Percentiles rank a stretch among this genome's conserved stretches.
phyloP scores from a whole-genome alignment of 1,139 yeast genomes.

The Debaryomyces coudertii region DNA sequence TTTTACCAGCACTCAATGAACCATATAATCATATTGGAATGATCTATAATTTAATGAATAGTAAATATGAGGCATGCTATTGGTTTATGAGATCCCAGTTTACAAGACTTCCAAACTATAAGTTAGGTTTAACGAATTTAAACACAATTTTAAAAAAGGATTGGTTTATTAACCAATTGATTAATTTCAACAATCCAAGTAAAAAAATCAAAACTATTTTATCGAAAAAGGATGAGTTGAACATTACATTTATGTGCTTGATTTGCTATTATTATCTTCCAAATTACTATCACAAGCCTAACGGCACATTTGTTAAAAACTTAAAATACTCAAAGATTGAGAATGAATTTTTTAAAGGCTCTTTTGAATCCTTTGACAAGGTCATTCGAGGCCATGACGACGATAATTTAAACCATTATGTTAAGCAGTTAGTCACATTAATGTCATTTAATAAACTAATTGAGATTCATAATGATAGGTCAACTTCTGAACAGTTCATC shows the following conservation, averaged over 20 bases:
- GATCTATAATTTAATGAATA: conserved; percentile 45
- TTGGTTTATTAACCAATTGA: conserved; percentile 32
- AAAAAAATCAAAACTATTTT: conserved; percentile 12
- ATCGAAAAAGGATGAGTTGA: conserved; percentile 20
- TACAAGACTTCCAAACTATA: conserved; percentile 53
- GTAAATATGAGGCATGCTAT: conserved; percentile 36
- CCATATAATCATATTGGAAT: conserved; percentile 69
- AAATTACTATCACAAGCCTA: conserved; percentile 26
- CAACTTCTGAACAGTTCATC: conserved; percentile 15
- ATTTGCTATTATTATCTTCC: conserved; percentile 36
- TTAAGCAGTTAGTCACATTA: conserved; percentile 31
- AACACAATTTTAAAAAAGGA: conserved; percentile 33
- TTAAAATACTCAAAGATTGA: conserved; percentile 31
- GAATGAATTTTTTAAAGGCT: conserved; percentile 24
- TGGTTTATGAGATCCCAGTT: conserved; percentile 63
- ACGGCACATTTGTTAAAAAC: conserved; percentile 28
- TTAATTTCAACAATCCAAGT: conserved; percentile 18
- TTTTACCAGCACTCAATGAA: conserved; percentile 68
- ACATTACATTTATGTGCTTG: conserved; percentile 30
- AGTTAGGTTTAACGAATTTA: conserved; percentile 47
- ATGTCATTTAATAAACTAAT: conserved; percentile 24
- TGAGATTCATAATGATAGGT: conserved; percentile 9
- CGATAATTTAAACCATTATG: conserved; percentile 19
- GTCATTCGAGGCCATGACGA: conserved; percentile 13
- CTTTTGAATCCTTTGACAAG: conserved; percentile 14